Conservation (phyloP, 441 rosid species). For the Syzygium syzygioides region DNA sequence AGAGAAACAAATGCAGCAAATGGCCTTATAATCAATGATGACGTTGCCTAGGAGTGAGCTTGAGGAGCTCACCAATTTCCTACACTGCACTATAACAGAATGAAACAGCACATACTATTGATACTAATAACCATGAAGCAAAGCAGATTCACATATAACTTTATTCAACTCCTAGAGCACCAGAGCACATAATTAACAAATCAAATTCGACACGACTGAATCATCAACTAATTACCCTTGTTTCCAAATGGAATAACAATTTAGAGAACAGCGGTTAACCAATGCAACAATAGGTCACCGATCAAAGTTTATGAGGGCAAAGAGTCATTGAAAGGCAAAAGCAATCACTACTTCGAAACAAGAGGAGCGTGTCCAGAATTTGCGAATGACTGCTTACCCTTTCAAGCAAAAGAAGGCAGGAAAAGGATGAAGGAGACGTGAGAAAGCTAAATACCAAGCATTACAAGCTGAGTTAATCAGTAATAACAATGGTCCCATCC, state of each 20-base stretch:
- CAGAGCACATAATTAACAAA: not conserved
- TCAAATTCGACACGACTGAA: no score
- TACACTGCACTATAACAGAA: no score
- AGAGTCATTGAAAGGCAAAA: not conserved
- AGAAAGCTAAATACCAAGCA: no score
- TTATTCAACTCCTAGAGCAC: not conserved
- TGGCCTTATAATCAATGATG: no score
- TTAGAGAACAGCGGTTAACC: no score
- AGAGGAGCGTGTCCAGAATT: not conserved
- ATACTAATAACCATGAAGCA: conserved; percentile 1
- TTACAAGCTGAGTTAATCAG: no score
- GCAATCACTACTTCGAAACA: not conserved
- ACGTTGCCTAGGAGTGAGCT: no score
- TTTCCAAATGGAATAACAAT: not conserved
- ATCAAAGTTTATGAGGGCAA: not conserved
- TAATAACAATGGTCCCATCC: no score
- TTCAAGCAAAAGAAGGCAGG: not conserved
- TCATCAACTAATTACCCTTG: not conserved
- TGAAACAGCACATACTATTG: no score
- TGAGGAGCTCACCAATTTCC: no score
- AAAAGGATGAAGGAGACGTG: not conserved
- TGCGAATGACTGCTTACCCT: not conserved
- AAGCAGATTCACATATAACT: no score
- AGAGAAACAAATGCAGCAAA: no score
- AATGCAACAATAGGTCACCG: not conserved